Evolutionary conservation across 1,284 basidiomycete species (phyloP).

Genomic region (Ustilago curta): DNA sequence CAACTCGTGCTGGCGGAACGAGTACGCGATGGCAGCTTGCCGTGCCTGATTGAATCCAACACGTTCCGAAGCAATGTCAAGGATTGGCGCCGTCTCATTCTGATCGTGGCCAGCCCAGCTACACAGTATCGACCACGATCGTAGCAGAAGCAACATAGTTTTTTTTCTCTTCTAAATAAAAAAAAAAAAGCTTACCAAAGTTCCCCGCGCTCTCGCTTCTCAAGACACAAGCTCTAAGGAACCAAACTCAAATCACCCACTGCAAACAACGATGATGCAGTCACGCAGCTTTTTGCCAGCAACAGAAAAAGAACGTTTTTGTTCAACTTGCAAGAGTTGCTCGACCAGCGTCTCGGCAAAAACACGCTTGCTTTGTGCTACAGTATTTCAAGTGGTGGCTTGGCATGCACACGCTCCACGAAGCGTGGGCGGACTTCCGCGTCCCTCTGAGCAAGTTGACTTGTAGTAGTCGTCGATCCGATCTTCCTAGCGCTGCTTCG

Average conservation of each 20-base stretch:
- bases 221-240: conserved; percentile 2
- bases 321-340: no score
- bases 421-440: conserved; percentile 10
- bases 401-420: neutral
- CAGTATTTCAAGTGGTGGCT: neutral
- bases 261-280: conserved; percentile 10
- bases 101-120: no score
- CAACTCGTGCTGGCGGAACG: no score
- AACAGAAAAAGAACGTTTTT: neutral
- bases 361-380: neutral
- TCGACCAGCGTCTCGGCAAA: conserved; percentile 4
- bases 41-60: no score
- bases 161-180: no score
- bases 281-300: conserved; percentile 5
- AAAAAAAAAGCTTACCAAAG: neutral
- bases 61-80: no score
- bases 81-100: no score
- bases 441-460: neutral
- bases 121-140: no score
- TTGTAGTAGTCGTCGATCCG: neutral
- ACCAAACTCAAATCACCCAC: conserved; percentile 1
- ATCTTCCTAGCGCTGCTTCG: neutral
- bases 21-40: no score
- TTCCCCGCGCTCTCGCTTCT: conserved; percentile 3
- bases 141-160: neutral